Percentiles rank a stretch among this genome's conserved stretches.
Conservation (phyloP, 2,329 filamentous ascomycete genomes). For the Penicillium griseofulvum region DNA sequence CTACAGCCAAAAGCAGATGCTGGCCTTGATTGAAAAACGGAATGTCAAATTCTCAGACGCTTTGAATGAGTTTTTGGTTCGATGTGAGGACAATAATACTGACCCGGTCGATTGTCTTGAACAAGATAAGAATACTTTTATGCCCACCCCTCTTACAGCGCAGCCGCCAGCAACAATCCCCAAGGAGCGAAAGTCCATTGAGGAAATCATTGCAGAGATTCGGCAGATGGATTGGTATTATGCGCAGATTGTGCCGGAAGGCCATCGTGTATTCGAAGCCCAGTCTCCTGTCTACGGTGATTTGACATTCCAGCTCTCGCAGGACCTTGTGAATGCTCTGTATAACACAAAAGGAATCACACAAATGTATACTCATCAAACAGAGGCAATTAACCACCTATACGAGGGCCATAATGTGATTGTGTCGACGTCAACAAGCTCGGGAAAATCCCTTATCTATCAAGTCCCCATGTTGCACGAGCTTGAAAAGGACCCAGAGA, state of each 20-base stretch:
- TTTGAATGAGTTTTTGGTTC: slow-evolving; percentile 72
- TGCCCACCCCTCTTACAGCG: slow-evolving; percentile 56
- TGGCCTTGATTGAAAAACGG: slow-evolving; percentile 80
- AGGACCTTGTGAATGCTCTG: slow-evolving; percentile 89
- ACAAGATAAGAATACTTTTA: slow-evolving; percentile 56
- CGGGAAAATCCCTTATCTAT: slow-evolving; percentile 97
- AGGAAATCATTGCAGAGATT: slow-evolving; percentile 82
- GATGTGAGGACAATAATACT: slow-evolving; percentile 60
- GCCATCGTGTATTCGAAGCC: slow-evolving; percentile 84
- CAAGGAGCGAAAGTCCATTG: slow-evolving; percentile 71
- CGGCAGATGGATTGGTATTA: slow-evolving; percentile 83
- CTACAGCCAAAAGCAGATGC: slow-evolving; percentile 90
- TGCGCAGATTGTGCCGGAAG: slow-evolving; percentile 87
- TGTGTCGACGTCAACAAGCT: slow-evolving; percentile 91
- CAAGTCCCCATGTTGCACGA: slow-evolving; percentile 88
- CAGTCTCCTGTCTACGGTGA: slow-evolving; percentile 80
- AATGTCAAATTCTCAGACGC: slow-evolving; percentile 80
- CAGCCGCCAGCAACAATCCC: slow-evolving; percentile 71
- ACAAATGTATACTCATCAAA: slow-evolving; percentile 84
- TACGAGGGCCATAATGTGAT: slow-evolving; percentile 82
- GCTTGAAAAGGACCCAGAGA: slow-evolving; percentile 71
- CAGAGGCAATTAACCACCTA: slow-evolving; percentile 87
- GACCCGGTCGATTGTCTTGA: slow-evolving; percentile 68
- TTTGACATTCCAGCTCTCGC: slow-evolving; percentile 80
- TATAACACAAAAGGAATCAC: slow-evolving; percentile 90